Base-by-base conservation (phyloP, 148 eudicot genomes). In the Pouteria glomerata region DNA sequence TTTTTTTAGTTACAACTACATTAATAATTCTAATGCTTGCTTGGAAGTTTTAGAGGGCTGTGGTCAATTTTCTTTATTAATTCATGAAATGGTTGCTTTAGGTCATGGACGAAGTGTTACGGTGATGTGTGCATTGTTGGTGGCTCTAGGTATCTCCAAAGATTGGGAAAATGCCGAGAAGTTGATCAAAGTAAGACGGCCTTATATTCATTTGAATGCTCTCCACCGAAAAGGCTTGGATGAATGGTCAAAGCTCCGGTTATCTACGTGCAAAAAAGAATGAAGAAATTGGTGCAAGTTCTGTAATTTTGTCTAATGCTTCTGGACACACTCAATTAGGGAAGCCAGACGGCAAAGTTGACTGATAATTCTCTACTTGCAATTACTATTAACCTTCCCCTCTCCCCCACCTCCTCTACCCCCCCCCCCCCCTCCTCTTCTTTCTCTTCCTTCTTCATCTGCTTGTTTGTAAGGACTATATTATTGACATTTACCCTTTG, bases 61-160 rank as follows among this genome's bases (percentile, higher is more conserved):
- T 33, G 4, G 21, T 24, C 23, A 34, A 31, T 50, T 58, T 60
- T 35, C n/a, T 13, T 35, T 59, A 63, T 68, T 47, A 47, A 67
- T n/a, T 45, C 48, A 70, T 15, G 19, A 44, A 48, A 45, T 68
- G 72, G 74, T 80, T 51, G 63, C 34, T 75, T 34, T 73, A 93
- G 98, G 98, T 52, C 97, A 93, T 71, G 97, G 97, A 66, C 80
- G 98, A 81, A 93, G 98, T 69, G 97, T 93, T 35, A 95, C 98
- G 13, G 97, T 93, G 24, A 86, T 77, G 85, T 93, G 97, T 44
- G 97, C 97, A 0, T 31, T 93, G 75, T 74, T 93, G 77, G 92
- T 89, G 57, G 92, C 95, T 68, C 78, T 93, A 73, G 97, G 90
- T 62, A 81, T 78, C 33, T 92, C 83, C 4, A 92, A 93, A 51